phyloP scores from a whole-genome alignment of 352 stramenopile species.

The Globisporangium nunn region DNA sequence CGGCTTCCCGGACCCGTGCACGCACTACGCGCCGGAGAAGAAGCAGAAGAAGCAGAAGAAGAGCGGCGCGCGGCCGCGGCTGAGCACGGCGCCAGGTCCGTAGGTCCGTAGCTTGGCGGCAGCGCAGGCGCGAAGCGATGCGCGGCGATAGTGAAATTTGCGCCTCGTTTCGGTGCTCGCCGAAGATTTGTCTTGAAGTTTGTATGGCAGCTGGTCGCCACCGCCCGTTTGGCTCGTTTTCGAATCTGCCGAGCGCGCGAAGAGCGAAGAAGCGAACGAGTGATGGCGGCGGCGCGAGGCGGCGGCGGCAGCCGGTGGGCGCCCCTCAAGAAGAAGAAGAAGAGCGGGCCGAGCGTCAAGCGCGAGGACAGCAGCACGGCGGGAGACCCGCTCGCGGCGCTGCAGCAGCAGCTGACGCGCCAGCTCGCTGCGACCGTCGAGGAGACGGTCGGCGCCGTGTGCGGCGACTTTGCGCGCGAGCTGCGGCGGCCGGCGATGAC shows the following conservation, averaged over 20 bases:
- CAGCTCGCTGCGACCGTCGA: constrained; percentile 39
- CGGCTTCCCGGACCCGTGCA: constrained; percentile 36
- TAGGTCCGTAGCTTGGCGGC: too few relatives aligned
- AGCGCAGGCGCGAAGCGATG: too few relatives aligned
- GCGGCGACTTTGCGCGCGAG: constrained; percentile 29
- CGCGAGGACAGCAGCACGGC: background rate
- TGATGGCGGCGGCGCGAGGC: background rate
- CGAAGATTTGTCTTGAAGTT: background rate
- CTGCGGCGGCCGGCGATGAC: background rate
- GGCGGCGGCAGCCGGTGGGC: background rate
- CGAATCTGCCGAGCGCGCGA: background rate
- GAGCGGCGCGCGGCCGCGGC: background rate
- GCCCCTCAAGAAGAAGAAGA: background rate
- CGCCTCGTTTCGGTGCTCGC: background rate
- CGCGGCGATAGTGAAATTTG: background rate
- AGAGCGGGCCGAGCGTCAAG: background rate
- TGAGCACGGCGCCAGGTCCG: background rate
- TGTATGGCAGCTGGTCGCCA: background rate
- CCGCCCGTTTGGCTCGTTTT: background rate
- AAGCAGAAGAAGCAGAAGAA: background rate
- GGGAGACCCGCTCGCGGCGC: constrained; percentile 20
- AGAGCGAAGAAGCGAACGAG: background rate
- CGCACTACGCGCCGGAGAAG: constrained; percentile 40
- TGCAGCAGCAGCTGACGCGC: constrained; percentile 23
- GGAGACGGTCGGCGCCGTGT: constrained; percentile 45